Evolutionary conservation across 495 filamentous ascomycete species (phyloP).

Genomic region (Lepidopterella palustris): DNA sequence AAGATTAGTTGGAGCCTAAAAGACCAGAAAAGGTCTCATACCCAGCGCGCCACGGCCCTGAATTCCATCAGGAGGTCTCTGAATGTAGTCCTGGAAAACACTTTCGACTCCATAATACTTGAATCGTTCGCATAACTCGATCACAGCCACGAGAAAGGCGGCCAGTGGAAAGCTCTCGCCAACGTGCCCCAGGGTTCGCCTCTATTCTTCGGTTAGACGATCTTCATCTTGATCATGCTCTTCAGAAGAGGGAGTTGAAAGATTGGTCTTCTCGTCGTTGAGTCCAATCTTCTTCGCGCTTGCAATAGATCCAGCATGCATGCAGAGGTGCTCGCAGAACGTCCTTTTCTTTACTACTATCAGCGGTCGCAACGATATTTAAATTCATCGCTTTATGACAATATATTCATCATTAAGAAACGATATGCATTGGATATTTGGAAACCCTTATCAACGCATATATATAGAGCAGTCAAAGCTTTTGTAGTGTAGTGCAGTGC

Average conservation of each 20-base stretch:
- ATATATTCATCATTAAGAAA: neutral
- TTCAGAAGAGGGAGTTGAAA: neutral
- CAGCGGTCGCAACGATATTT: neutral
- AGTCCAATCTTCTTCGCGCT: neutral
- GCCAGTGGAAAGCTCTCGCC: slow-evolving; percentile 24
- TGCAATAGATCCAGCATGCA: neutral
- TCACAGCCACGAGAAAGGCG: slow-evolving; percentile 53
- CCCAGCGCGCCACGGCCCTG: slow-evolving; percentile 48
- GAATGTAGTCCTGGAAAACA: slow-evolving; percentile 55
- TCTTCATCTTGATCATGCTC: slow-evolving; percentile 8
- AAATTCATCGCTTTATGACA: neutral
- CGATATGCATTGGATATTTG: neutral
- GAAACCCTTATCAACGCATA: neutral
- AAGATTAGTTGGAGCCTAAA: neutral
- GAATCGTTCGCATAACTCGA: slow-evolving; percentile 63
- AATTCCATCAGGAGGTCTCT: slow-evolving; percentile 40
- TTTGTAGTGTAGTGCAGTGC: neutral
- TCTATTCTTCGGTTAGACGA: slow-evolving; percentile 35
- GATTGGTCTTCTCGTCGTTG: slow-evolving; percentile 2
- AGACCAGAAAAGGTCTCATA: slow-evolving; percentile 23
- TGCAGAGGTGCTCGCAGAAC: slow-evolving; percentile 15
- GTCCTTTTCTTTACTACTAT: slow-evolving; percentile 19
- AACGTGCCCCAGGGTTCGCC: slow-evolving; percentile 17
- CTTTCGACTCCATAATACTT: slow-evolving; percentile 57
- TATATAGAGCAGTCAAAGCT: neutral